Evolutionary conservation across 176 grass and related monocot species (phyloP).

Genomic region (Cenchrus fungigraminus): DNA sequence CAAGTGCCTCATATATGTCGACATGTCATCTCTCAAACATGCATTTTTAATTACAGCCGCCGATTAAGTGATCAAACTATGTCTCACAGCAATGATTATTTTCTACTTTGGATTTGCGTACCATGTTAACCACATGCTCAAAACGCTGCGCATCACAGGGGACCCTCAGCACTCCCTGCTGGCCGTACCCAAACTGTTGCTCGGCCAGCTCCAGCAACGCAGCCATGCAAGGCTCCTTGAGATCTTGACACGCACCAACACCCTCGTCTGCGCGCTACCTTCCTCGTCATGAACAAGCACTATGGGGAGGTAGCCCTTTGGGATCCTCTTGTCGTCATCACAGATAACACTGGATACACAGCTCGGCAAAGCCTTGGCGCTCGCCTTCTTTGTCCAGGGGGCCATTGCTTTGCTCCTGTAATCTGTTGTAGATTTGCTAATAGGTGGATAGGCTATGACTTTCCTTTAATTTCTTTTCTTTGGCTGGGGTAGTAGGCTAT

Average conservation of each 20-base stretch:
- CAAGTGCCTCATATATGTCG: not conserved
- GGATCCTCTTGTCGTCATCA: not conserved
- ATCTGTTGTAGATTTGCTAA: not conserved
- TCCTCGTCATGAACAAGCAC: not conserved
- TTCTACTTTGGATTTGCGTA: not conserved
- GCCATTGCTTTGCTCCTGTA: not conserved
- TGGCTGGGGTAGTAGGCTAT: too few relatives aligned
- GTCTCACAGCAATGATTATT: not conserved
- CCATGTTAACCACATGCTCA: constrained; percentile 10
- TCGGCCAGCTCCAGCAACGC: constrained; percentile 23
- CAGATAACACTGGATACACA: not conserved
- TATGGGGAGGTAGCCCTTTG: not conserved
- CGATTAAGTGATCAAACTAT: not conserved
- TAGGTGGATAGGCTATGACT: too few relatives aligned
- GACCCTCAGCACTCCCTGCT: constrained; percentile 10
- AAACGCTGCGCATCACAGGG: constrained; percentile 4
- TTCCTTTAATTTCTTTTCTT: not conserved
- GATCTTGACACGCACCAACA: constrained; percentile 6
- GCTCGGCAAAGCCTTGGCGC: not conserved
- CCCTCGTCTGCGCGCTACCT: not conserved
- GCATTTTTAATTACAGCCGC: not conserved
- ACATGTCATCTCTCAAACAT: not conserved
- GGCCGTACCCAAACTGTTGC: constrained; percentile 18
- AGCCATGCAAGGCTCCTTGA: constrained; percentile 4
- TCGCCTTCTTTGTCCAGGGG: not conserved